A percentile compares a stretch with the other conserved stretches of the same genome.
These are phyloP conservation scores for Oidiodendron maius DNA, from an alignment of 495 filamentous ascomycete species.

Conservation along the genomic window DNA sequence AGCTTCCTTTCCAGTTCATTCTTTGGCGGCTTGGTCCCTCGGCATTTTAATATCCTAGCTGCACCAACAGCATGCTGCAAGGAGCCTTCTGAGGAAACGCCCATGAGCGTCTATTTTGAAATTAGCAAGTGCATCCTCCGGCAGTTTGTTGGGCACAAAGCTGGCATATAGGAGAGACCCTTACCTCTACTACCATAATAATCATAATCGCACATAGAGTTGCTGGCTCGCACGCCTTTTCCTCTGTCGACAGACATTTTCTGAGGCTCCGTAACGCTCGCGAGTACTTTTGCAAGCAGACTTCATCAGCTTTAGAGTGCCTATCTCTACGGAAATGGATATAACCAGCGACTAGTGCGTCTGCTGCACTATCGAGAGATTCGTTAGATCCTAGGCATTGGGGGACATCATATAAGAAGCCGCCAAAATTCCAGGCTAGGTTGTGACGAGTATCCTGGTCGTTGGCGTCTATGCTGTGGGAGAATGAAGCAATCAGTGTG, in stretches of 20 bases:
- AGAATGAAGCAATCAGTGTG: not conserved
- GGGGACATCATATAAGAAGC: constrained; percentile 32
- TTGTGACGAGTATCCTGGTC: constrained; percentile 38
- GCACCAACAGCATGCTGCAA: not conserved
- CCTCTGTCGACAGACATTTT: not conserved
- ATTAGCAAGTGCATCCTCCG: not conserved
- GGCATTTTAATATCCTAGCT: not conserved
- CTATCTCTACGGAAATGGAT: constrained; percentile 17
- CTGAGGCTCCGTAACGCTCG: constrained; percentile 21
- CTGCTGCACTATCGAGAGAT: constrained; percentile 35
- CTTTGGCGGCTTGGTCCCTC: not conserved
- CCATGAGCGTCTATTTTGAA: not conserved
- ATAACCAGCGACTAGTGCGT: constrained; percentile 32
- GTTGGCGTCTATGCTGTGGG: constrained; percentile 1
- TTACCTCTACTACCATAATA: not conserved
- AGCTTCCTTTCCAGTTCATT: not conserved
- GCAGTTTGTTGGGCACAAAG: not conserved
- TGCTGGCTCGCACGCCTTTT: not conserved
- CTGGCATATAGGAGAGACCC: not conserved
- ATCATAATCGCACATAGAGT: constrained; percentile 1
- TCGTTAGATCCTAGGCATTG: constrained; percentile 34
- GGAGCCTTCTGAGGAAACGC: not conserved
- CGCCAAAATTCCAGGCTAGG: constrained; percentile 34
- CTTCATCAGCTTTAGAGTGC: constrained; percentile 11
- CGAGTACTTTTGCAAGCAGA: constrained; percentile 30